A percentile compares a stretch with the other conserved stretches of the same genome.
phyloP scores from a whole-genome alignment of 2,329 filamentous ascomycete species.

The Grosmannia serpens region DNA sequence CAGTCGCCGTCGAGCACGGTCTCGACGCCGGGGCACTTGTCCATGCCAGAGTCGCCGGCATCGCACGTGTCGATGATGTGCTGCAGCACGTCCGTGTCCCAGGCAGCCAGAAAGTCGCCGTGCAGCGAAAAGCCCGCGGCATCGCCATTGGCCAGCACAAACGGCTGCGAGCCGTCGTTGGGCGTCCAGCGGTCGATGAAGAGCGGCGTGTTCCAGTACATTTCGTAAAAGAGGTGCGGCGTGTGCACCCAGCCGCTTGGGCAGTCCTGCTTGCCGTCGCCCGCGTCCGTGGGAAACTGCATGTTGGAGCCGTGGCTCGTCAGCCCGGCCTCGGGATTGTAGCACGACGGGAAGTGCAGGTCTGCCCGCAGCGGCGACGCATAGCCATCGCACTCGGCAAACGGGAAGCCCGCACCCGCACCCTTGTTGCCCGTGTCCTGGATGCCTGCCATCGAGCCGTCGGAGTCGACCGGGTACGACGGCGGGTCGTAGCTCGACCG shows the following conservation, averaged over 20 bases:
- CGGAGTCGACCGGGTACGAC: conserved; percentile 41
- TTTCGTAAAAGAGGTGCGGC: conserved; percentile 47
- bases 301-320: conserved; percentile 54
- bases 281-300: conserved; percentile 42
- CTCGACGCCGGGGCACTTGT: conserved; percentile 47
- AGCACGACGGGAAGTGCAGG: conserved; percentile 64
- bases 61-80: conserved; percentile 57
- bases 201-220: conserved; percentile 47
- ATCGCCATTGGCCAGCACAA: conserved; percentile 60
- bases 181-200: conserved; percentile 43
- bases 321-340: conserved; percentile 51
- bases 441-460: conserved; percentile 44
- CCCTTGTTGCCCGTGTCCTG: conserved; percentile 41
- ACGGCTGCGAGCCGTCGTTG: conserved; percentile 45
- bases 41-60: conserved; percentile 46
- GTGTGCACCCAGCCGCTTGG: conserved; percentile 41
- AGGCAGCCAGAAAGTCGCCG: conserved; percentile 63
- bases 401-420: conserved; percentile 55
- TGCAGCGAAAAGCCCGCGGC: conserved; percentile 59
- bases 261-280: conserved; percentile 39
- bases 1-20: conserved; percentile 37
- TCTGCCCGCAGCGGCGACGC: conserved; percentile 53
- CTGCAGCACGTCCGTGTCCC: conserved; percentile 55
- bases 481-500: conserved; percentile 35
- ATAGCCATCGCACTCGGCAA: conserved; percentile 53